Evolutionary conservation across 805 yeast species (phyloP), one percentile per base, ranked within the genome.

Genomic region (Scheffersomyces coipomensis): DNA sequence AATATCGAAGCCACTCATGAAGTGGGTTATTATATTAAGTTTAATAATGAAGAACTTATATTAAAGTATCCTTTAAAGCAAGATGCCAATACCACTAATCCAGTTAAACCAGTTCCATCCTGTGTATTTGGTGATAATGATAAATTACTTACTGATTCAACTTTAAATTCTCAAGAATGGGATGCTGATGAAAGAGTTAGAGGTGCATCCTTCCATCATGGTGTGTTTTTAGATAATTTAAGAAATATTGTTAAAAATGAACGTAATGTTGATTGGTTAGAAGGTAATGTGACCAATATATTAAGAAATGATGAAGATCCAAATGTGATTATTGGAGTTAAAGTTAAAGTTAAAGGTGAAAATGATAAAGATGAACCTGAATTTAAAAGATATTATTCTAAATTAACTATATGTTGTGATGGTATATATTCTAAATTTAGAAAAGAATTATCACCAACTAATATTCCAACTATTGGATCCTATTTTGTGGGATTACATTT

Each of bases 391-490:
- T 81, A 73, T 66, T 62, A 62, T 16, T 87, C 85, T 3, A 77
- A 79, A 40, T 56, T 89, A 41, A 85, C 91, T 5, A 71, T 89
- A 22, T 78, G 85, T 34, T 88, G 95, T 56, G 99, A 93, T 62
- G 99, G 99, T 43, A 90, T 91, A 41, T 88, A 88, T 56, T 90
- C 97, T 42, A 89, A 84, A 62, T 88, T 91, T 70, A 78, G 99
- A 59, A 86, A 80, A 58, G 83, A 82, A 42, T 72, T 86, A 35
- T 68, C 79, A 16, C 62, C 73, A n/a, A 70, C 73, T 23, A 77
- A 79, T 48, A 73, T 75, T 17, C 95, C 98, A 10, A 52, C 60
- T 0, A 76, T 87, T 16, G 85, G 82, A 16, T 88, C 96, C 7
- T 86, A 91, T 55, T 93, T 93, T 60, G 84, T 89, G 16, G 98